phyloP scores from a whole-genome alignment of 169 alveolate species.

The Eimeria praecox region DNA sequence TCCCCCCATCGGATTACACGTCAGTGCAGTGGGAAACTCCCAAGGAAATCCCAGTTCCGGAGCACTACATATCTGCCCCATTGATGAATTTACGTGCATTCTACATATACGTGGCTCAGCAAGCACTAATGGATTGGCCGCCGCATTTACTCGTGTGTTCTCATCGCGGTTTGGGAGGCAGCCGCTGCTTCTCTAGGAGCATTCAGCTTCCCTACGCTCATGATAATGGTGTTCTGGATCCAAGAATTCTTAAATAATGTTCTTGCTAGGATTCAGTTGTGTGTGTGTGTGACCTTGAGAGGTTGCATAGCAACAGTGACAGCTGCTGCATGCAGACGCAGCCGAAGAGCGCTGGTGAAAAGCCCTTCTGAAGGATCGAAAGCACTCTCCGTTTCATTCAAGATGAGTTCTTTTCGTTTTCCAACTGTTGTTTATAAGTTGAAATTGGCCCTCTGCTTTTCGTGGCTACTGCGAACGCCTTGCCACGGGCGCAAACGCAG shows the following conservation, averaged over 20 bases:
- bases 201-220: neutral
- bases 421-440: conserved; percentile 11
- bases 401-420: conserved; percentile 10
- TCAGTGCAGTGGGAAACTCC: neutral
- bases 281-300: neutral
- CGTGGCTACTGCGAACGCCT: conserved; percentile 49
- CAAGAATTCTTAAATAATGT: neutral
- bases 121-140: neutral
- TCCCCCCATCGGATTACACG: neutral
- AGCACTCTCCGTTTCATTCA: conserved; percentile 36
- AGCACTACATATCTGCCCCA: neutral
- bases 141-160: neutral
- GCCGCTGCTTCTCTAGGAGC: neutral
- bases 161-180: neutral
- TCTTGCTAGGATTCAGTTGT: neutral
- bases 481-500: conserved; percentile 51
- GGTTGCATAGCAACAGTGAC: neutral
- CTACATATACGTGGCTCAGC: neutral
- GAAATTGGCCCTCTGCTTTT: conserved; percentile 60
- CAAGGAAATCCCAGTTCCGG: neutral
- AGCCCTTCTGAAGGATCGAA: conserved; percentile 9
- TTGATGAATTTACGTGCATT: neutral
- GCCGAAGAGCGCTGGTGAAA: conserved; percentile 63
- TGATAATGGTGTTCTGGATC: neutral
- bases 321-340: conserved; percentile 55